Evolutionary conservation across 2,329 filamentous ascomycete genomes (phyloP).

Genomic region (Zarea fungicola): DNA sequence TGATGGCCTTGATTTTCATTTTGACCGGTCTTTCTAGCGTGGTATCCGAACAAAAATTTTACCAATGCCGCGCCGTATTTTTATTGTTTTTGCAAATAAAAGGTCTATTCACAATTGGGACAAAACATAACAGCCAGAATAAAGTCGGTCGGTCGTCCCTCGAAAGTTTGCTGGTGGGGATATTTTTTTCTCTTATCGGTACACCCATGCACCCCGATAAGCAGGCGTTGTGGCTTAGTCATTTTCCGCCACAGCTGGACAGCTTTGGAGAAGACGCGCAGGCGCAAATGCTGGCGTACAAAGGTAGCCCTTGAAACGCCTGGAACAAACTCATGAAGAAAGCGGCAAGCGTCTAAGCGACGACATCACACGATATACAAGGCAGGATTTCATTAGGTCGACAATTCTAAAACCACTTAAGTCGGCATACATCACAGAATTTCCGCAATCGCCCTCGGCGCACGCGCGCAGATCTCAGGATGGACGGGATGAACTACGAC

Average conservation of each 20-base stretch:
- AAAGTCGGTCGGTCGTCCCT: constrained; percentile 2
- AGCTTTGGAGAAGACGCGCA: neutral
- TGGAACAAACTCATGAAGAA: neutral
- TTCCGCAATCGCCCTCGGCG: neutral
- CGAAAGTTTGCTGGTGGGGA: constrained; percentile 10
- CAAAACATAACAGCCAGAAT: neutral
- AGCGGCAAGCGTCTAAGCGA: neutral
- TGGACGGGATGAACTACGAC: constrained; percentile 54
- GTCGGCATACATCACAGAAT: no score
- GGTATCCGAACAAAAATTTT: no score
- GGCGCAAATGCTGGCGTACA: neutral
- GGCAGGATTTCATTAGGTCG: neutral
- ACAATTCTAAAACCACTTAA: no score
- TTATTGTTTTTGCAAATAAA: no score
- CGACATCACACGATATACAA: neutral
- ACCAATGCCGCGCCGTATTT: no score
- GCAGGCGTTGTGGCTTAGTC: constrained; percentile 11
- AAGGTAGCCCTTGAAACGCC: neutral
- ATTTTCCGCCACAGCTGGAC: constrained; percentile 4
- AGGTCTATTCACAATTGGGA: no score
- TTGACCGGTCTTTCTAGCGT: constrained; percentile 6
- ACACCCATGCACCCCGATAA: constrained; percentile 2
- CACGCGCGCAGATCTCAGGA: constrained; percentile 19
- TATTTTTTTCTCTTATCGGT: constrained; percentile 13
- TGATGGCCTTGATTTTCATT: constrained; percentile 62